phyloP scores from a whole-genome alignment of 345 rosid species.

The Gossypium stocksii region DNA sequence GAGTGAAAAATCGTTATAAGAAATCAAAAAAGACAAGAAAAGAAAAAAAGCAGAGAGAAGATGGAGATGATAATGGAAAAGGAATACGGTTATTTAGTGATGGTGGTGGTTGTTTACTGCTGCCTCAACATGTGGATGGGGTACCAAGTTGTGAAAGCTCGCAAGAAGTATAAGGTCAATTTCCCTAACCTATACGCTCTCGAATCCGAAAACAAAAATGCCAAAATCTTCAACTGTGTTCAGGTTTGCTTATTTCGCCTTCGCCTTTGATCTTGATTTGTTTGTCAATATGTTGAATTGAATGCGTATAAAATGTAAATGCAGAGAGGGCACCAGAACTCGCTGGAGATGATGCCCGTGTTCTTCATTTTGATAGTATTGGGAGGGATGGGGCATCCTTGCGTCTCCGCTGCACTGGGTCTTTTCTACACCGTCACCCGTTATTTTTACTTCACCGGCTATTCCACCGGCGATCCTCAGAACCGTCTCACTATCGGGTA shows the following conservation, averaged over 20 bases:
- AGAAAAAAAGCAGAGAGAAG: slow-evolving; percentile 15
- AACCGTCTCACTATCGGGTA: slow-evolving; percentile 82
- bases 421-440: slow-evolving; percentile 31
- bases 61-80: slow-evolving; percentile 25
- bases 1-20: neutral
- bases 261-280: neutral
- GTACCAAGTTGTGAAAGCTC: slow-evolving; percentile 57
- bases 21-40: neutral
- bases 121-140: slow-evolving; percentile 78
- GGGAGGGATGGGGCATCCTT: slow-evolving; percentile 82
- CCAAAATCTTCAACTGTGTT: slow-evolving; percentile 82
- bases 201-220: slow-evolving; percentile 87
- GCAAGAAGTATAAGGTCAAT: slow-evolving; percentile 73
- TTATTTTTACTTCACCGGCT: slow-evolving; percentile 69
- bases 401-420: slow-evolving; percentile 30
- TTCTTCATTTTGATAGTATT: slow-evolving; percentile 62
- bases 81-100: slow-evolving; percentile 77
- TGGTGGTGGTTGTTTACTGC: slow-evolving; percentile 61
- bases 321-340: slow-evolving; percentile 95
- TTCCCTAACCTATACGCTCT: slow-evolving; percentile 76
- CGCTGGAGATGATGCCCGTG: slow-evolving; percentile 76
- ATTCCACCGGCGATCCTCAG: slow-evolving; percentile 70
- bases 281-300: neutral
- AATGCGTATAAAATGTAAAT: neutral
- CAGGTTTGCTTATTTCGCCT: slow-evolving; percentile 44